Evolutionary conservation across 305 asterid species (phyloP).

Genomic region (Fraxinus xanthoxyloides): DNA sequence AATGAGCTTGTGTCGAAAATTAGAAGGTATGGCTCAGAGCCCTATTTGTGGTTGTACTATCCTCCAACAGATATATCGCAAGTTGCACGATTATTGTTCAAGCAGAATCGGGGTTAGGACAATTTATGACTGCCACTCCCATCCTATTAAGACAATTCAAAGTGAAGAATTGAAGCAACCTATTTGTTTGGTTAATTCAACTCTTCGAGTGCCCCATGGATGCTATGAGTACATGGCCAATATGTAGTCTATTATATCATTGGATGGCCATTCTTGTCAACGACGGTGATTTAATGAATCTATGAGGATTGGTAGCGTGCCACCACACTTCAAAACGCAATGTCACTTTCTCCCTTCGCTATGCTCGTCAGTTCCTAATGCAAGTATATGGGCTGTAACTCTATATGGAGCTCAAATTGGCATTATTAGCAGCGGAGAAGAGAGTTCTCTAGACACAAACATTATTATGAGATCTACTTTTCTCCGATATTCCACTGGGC

Average conservation of each 20-base stretch:
- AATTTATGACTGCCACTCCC: conserved; percentile 50
- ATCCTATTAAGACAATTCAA: conserved; percentile 49
- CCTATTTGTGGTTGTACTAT: conserved; percentile 65
- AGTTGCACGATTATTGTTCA: conserved; percentile 62
- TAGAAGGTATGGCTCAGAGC: conserved; percentile 53
- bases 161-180: conserved; percentile 45
- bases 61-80: conserved; percentile 75
- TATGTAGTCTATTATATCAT: conserved; percentile 62
- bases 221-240: conserved; percentile 52
- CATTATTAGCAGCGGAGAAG: conserved; percentile 49
- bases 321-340: conserved; percentile 57
- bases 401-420: conserved; percentile 57
- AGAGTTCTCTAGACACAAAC: conserved; percentile 55
- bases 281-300: conserved; percentile 34
- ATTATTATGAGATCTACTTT: conserved; percentile 60
- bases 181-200: conserved; percentile 59
- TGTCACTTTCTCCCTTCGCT: conserved; percentile 54
- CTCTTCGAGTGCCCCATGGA: conserved; percentile 54
- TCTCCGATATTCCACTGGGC: conserved; percentile 51
- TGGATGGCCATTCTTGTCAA: conserved; percentile 49
- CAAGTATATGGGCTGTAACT: conserved; percentile 58
- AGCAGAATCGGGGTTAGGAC: conserved; percentile 56
- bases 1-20: conserved; percentile 71
- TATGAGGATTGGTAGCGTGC: conserved; percentile 72
- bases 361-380: conserved; percentile 59